Base-by-base conservation (phyloP, 768 basidiomycete genomes). In the Xerocomellus dryophilus region DNA sequence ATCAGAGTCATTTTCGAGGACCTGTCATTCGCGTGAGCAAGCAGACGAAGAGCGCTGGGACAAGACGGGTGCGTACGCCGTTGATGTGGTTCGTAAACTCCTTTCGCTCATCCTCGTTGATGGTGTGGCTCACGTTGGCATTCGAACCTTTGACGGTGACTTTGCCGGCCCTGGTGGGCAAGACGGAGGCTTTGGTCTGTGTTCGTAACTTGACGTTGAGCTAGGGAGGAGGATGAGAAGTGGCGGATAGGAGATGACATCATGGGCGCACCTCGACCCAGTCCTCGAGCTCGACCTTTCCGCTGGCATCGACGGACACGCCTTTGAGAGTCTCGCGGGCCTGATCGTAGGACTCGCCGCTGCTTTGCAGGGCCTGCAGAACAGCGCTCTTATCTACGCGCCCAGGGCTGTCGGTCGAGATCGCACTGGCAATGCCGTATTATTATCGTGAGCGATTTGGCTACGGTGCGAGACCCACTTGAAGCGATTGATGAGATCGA, bases 51-150 rank as follows among this genome's bases (percentile, higher is more conserved):
- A 20, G n/a, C 3, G 25, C 14, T 14, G 29, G 39, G 43, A 47
- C 18, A 52, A 20, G 29, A 45, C 20, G 48, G n/a, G 29, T 59
- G 70, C 89, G 59, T 64, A 97, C 96, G 54, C 81, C 75, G 69
- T 99, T 99, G 76, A 99, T 98, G 73, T 99, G 96, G 66, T 92
- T 89, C n/a, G 96, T 98, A 74, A 98, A 98, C 67, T 96, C 94
- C 20, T 82, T 77, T 49, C 93, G 80, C 69, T 98, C 96, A 69
- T 98, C 96, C 71, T 98, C 93, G 75, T 97, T 97, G 73, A 98
- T 88, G 32, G 96, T 96, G 74, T 98, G 96, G 72, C 89, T 92
- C 58, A 93, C 91, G 72, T 95, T 97, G 48, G 91, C 89, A 62
- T 92, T 97, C 4, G 93, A 93, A 53, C 96, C 96, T 67, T 93